Conservation (phyloP, 177 flowering plant species). For the Vitis hybrid region DNA sequence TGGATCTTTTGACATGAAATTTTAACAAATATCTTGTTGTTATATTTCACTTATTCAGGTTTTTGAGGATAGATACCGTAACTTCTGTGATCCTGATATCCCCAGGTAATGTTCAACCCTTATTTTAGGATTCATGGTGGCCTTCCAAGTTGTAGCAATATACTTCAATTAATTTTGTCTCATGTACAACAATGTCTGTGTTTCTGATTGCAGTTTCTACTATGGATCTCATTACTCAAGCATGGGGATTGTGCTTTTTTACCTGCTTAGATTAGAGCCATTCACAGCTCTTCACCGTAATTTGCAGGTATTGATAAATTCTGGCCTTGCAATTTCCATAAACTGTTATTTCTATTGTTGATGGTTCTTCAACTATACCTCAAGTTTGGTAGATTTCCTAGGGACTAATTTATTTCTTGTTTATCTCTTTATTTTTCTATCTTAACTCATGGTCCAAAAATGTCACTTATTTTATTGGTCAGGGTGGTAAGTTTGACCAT, state of each 20-base stretch:
- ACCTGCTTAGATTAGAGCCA: constrained; percentile 93
- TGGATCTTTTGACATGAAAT: neutral
- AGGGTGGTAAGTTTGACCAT: constrained; percentile 99
- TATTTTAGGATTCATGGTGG: neutral
- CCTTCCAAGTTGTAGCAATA: neutral
- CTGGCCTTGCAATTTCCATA: no score
- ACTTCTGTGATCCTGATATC: constrained; percentile 94
- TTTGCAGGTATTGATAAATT: constrained; percentile 64
- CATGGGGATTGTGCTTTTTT: constrained; percentile 98
- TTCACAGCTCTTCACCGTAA: constrained; percentile 88
- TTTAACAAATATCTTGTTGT: neutral
- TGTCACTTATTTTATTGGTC: constrained; percentile 17
- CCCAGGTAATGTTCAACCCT: constrained; percentile 64
- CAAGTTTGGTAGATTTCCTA: neutral
- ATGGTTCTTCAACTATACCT: neutral
- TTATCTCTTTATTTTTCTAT: constrained; percentile 1
- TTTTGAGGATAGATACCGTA: constrained; percentile 93
- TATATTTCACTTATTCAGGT: constrained; percentile 48
- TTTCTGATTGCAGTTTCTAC: constrained; percentile 72
- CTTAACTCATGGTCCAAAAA: neutral
- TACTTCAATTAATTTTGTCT: neutral
- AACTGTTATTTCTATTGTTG: neutral
- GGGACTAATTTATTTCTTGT: neutral
- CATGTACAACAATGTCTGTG: constrained; percentile 5
- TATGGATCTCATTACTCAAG: constrained; percentile 99